A percentile compares a stretch with the other conserved stretches of the same genome.
These are phyloP conservation scores for Suillus fuscotomentosus DNA, from an alignment of 768 basidiomycete species.

Conservation along the genomic window DNA sequence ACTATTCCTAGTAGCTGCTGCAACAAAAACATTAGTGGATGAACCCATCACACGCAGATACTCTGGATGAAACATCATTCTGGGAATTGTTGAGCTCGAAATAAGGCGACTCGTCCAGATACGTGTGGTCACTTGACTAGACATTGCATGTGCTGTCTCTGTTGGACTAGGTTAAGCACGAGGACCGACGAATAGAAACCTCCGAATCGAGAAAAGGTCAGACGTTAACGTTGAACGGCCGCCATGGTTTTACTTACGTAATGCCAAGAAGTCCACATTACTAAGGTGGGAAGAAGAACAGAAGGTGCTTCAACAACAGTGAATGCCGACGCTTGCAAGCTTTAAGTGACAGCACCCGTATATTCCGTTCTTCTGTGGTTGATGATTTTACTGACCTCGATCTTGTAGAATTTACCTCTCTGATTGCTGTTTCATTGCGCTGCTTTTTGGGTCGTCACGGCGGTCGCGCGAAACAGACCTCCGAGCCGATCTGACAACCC, in stretches of 20 bases:
- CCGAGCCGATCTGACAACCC: slow-evolving; percentile 11
- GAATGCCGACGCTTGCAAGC: not conserved
- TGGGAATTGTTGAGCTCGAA: not conserved
- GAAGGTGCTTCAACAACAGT: not conserved
- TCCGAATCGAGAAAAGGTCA: not conserved
- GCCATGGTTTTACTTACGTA: not conserved
- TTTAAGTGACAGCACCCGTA: slow-evolving; percentile 3
- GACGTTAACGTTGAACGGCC: not conserved
- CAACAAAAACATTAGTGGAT: not conserved
- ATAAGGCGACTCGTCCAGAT: not conserved
- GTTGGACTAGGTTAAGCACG: not conserved
- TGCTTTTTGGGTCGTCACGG: not conserved
- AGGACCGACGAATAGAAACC: not conserved
- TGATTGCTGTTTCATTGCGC: not conserved
- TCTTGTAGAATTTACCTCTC: not conserved
- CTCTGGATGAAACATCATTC: not conserved
- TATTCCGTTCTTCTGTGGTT: not conserved
- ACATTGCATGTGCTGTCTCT: not conserved
- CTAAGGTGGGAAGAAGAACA: not conserved
- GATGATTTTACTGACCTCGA: not conserved
- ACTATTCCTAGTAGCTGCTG: not conserved
- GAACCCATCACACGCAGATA: not conserved
- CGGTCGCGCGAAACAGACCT: slow-evolving; percentile 9
- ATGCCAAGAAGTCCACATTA: not conserved
- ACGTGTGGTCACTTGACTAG: not conserved